Base-by-base conservation (phyloP, 2,329 filamentous ascomycete genomes). In the Penicillium sp. region DNA sequence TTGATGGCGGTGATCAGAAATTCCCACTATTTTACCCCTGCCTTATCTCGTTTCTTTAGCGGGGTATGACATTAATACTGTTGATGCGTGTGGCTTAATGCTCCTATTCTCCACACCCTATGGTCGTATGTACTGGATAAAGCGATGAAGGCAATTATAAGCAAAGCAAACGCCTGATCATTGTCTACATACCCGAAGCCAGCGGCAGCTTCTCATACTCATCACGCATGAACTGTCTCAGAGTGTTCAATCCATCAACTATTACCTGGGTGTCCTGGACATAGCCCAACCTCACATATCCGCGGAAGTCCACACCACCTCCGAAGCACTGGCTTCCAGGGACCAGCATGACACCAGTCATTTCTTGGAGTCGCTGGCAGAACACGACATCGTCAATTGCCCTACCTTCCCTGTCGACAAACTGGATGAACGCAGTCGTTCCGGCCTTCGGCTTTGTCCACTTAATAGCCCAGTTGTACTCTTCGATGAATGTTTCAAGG, bases 321-420 rank as follows among this genome's bases (percentile, higher is more conserved):
- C 90, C 90, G 72, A 94, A 94, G 63, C 87, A 90, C 43, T 79
- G 80, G 44, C 84, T 84, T 0, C 88, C 91, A 0, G 91, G 90
- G 16, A 90, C 78, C 55, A 93, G 79, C 78, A 93, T 80, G 4
- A 91, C 87, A 21, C 88, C 88, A 0, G 82, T 86, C 71, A 85
- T 82, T 54, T 84, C 79, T 39, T 90, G 74, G 38, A 94, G 72
- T 65, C 84, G 81, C 64, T 84, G 75, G 65, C 88, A 92, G 61
- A 95, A 87, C 2, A 78, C 77, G 16, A 82, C 83, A 60, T 92
- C 88, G 65, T 92, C 84, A 1, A 94, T 81, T 2, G 84, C 80
- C 66, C 79, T 76, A 0, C 82, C 84, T 13, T 81, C 79, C 44
- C 79, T 78, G 23, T 66, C 55, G 49, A 77, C 78, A 62, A 94